phyloP scores from a whole-genome alignment of 2,329 filamentous ascomycete genomes.

The Monosporascus sp. region DNA sequence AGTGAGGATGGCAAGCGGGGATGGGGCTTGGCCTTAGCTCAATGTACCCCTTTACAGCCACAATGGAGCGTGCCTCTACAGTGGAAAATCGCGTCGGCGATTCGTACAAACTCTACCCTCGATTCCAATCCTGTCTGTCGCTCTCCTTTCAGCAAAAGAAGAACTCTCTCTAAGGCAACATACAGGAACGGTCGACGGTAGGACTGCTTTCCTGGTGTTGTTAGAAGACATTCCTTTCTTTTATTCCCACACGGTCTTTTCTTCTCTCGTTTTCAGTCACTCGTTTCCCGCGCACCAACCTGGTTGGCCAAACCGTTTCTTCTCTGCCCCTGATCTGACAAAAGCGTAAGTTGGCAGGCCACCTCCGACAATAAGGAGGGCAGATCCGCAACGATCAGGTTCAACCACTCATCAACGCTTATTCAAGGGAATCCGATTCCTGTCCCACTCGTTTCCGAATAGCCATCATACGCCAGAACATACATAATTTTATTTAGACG shows the following conservation, averaged over 20 bases:
- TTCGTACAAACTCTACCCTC: neutral
- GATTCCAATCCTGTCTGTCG: neutral
- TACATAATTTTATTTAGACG: neutral
- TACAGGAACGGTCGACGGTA: neutral
- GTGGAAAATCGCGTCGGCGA: neutral
- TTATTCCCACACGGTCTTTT: neutral
- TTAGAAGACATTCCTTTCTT: constrained; percentile 10
- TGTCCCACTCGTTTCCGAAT: constrained; percentile 19
- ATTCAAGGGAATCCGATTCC: constrained; percentile 4
- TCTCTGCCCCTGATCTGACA: constrained; percentile 24
- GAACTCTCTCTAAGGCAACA: neutral
- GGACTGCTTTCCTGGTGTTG: constrained; percentile 6
- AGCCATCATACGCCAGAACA: constrained; percentile 6
- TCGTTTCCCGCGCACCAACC: constrained; percentile 8
- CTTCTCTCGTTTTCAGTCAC: constrained; percentile 13
- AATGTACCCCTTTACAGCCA: neutral
- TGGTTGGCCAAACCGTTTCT: constrained; percentile 3
- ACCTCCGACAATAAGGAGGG: constrained; percentile 19
- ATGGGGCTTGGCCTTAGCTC: neutral
- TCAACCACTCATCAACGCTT: constrained; percentile 4
- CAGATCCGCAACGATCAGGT: constrained; percentile 14
- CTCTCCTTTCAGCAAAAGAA: neutral
- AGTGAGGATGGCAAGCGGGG: neutral
- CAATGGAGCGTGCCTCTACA: neutral
- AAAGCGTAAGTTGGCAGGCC: constrained; percentile 19